Conservation (phyloP, 73 alveolate species). For the Effrenium voratum region DNA sequence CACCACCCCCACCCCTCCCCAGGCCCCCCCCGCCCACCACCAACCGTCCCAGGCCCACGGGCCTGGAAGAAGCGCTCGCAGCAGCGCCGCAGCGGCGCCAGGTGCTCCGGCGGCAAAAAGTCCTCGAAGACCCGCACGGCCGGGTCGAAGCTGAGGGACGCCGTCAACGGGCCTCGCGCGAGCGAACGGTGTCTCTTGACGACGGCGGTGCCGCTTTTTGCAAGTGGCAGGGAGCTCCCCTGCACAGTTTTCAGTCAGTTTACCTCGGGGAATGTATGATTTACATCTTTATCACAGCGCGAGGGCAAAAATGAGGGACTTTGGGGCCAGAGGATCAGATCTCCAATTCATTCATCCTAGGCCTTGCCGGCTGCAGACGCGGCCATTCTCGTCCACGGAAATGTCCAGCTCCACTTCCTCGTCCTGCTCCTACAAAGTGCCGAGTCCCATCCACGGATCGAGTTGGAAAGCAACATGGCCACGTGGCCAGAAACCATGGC, state of each 20-base stretch:
- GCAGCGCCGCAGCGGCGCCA: conserved; percentile 49
- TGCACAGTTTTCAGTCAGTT: no score
- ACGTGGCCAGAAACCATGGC: background rate
- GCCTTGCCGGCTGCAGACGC: conserved; percentile 62
- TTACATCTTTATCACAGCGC: no score
- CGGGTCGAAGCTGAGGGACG: conserved; percentile 26
- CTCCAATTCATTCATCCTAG: background rate
- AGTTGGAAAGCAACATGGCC: background rate
- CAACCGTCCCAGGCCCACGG: background rate
- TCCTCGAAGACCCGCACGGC: conserved; percentile 60
- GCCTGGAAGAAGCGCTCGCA: conserved; percentile 47
- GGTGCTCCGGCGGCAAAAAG: background rate
- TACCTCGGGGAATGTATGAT: no score
- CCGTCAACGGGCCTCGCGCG: conserved; percentile 57
- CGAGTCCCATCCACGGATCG: background rate
- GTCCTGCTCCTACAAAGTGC: background rate
- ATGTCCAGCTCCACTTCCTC: background rate
- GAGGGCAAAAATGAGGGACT: no score
- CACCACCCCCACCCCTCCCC: background rate
- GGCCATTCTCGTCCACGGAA: conserved; percentile 67
- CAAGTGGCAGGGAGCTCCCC: no score
- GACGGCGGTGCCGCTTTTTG: no score
- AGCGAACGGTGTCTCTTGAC: no score
- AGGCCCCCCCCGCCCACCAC: background rate
- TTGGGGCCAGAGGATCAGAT: background rate